These are phyloP conservation scores for Paracorniculantispora psalliotae DNA, from an alignment of 2,329 filamentous ascomycete species.

Conservation along the genomic window DNA sequence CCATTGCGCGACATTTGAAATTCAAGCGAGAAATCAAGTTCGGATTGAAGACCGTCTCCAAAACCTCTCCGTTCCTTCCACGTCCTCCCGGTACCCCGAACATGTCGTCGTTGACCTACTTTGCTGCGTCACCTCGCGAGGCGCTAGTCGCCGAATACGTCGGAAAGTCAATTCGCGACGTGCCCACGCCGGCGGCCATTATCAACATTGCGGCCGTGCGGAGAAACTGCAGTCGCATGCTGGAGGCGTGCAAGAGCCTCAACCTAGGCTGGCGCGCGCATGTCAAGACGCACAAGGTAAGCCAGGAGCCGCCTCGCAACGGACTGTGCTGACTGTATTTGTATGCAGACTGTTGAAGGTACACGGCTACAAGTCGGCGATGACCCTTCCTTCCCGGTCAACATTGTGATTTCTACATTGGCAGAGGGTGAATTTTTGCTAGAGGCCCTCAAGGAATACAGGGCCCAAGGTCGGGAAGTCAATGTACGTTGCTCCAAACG, in stretches of 20 bases:
- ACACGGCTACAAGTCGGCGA: conserved; percentile 65
- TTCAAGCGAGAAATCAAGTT: background rate
- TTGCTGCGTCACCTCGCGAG: conserved; percentile 21
- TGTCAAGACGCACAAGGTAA: conserved; percentile 78
- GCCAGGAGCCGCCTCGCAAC: background rate
- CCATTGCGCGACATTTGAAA: background rate
- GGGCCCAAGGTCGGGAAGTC: conserved; percentile 45
- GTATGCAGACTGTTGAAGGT: conserved; percentile 60
- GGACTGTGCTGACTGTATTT: background rate
- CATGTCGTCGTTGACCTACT: conserved; percentile 22
- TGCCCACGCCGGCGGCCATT: conserved; percentile 63
- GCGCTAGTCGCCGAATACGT: conserved; percentile 31
- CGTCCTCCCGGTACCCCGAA: background rate
- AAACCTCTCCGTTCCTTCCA: background rate
- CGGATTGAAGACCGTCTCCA: too few species aligned
- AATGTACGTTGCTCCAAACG: conserved; percentile 44
- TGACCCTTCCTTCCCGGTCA: conserved; percentile 40
- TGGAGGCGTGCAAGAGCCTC: conserved; percentile 54
- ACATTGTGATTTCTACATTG: conserved; percentile 70
- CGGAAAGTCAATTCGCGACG: conserved; percentile 53
- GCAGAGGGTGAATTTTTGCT: conserved; percentile 64
- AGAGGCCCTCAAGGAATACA: conserved; percentile 55
- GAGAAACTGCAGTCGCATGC: conserved; percentile 67
- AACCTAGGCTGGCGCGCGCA: conserved; percentile 68
- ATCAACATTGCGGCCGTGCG: conserved; percentile 63